Conservation (phyloP, 352 stramenopile species). For the Phytopythium sindhum region DNA sequence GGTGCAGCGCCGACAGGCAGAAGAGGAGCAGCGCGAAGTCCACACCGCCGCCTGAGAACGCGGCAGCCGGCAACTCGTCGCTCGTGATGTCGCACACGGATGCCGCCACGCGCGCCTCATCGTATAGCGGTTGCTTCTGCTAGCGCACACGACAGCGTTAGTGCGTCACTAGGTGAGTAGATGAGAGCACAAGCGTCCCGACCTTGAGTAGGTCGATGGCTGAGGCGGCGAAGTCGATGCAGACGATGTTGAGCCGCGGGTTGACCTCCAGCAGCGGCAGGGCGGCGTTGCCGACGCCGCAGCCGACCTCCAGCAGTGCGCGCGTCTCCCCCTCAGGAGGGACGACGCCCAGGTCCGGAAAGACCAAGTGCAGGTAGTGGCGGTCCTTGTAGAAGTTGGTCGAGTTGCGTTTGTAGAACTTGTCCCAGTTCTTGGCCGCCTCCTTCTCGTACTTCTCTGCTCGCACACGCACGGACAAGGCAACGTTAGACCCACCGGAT, state of each 20-base stretch:
- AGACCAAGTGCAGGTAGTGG: slow-evolving; percentile 93
- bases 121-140: slow-evolving; percentile 82
- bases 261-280: slow-evolving; percentile 93
- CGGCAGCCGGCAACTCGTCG: slow-evolving; percentile 52
- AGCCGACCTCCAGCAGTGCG: slow-evolving; percentile 92
- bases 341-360: slow-evolving; percentile 76
- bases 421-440: slow-evolving; percentile 89
- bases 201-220: slow-evolving; percentile 92
- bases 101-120: slow-evolving; percentile 55
- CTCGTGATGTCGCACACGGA: slow-evolving; percentile 87
- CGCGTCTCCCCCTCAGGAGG: slow-evolving; percentile 43
- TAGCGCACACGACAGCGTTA: background rate
- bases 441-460: slow-evolving; percentile 81
- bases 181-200: background rate
- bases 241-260: slow-evolving; percentile 78
- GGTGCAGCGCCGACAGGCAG: slow-evolving; percentile 90
- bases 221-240: slow-evolving; percentile 92
- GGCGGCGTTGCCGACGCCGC: slow-evolving; percentile 94
- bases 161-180: slow-evolving; percentile 2
- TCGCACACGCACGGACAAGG: background rate
- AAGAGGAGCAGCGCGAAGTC: slow-evolving; percentile 86
- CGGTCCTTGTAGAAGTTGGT: slow-evolving; percentile 96
- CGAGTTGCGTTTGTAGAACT: slow-evolving; percentile 92
- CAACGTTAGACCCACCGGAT: background rate
- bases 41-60: slow-evolving; percentile 60